A percentile compares a stretch with the other conserved stretches of the same genome.
These are phyloP conservation scores for Kazachstania africana DNA, from an alignment of 805 yeast genomes.

Conservation along the genomic window DNA sequence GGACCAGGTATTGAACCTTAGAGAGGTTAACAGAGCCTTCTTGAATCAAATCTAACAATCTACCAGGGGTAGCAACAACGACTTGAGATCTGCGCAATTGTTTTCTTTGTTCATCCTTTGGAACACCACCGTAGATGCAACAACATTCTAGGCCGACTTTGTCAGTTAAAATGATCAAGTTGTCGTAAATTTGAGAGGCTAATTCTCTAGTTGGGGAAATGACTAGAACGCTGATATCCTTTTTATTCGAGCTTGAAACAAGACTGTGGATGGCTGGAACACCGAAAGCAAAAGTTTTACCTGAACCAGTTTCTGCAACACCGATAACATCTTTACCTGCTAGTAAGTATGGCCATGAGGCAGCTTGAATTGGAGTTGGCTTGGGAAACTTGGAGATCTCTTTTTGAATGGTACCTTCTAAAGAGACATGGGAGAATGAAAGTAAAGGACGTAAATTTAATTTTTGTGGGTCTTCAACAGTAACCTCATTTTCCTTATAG, in stretches of 20 bases:
- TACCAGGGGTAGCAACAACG: constrained; percentile 97
- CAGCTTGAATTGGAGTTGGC: constrained; percentile 94
- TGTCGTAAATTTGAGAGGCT: constrained; percentile 88
- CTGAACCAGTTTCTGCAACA: constrained; percentile 97
- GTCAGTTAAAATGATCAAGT: constrained; percentile 52
- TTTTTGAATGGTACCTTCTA: constrained; percentile 44
- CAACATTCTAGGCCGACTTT: constrained; percentile 56
- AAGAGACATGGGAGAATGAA: constrained; percentile 48
- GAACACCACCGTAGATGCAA: constrained; percentile 94
- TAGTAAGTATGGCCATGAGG: constrained; percentile 84
- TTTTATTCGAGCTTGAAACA: constrained; percentile 19
- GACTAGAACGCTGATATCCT: constrained; percentile 62
- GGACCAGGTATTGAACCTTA: constrained; percentile 62
- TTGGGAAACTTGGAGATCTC: constrained; percentile 63
- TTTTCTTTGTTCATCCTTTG: constrained; percentile 81
- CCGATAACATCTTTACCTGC: constrained; percentile 81
- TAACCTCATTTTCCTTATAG: constrained; percentile 59
- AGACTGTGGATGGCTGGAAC: constrained; percentile 87
- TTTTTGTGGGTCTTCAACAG: constrained; percentile 56
- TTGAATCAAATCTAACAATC: constrained; percentile 78
- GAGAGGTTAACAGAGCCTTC: constrained; percentile 73
- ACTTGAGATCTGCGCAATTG: constrained; percentile 57
- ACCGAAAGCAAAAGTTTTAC: constrained; percentile 94
- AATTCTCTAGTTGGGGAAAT: constrained; percentile 96
- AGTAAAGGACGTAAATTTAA: constrained; percentile 55